Base-by-base conservation (phyloP, 768 basidiomycete genomes). In the Tulasnella sp. region DNA sequence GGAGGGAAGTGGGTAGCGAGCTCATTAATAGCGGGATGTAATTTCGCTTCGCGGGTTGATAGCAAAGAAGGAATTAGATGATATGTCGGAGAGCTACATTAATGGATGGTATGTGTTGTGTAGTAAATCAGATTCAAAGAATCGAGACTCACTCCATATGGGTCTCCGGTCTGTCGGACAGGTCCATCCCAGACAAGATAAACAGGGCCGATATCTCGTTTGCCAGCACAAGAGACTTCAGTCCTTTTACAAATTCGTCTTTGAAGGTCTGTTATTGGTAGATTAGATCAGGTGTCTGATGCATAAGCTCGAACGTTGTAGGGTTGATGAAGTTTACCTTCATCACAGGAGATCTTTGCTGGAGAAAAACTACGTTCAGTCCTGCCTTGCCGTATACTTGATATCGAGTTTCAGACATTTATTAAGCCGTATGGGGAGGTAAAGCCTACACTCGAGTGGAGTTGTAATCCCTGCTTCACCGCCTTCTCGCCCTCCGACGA, bases 331-430 rank as follows among this genome's bases (percentile, higher is more conserved):
- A 44, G 44, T 44, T 44, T 13, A 44, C 44, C 20, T 93, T 93
- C 77, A 95, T 83, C 3, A 89, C 89, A 20, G 93, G 94, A 26
- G 94, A 94, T 78, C 93, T 85, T 81, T 95, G 93, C 81, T 94
- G 94, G 23, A 95, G 83, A 70, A 93, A 85, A 48, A 89, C 85
- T n/a, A 94, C 78, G 69, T 87, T 83, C 73, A 84, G 80, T 5
- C 85, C 86, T 42, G 85, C 82, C 69, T 85, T 86, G 9, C 91
- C 91, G 81, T 90, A 94, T 10, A 95, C 93, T 94, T 46, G 32
- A 69, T 7, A 51, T 46, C 13, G 9, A 29, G 35, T 37, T 70
- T 78, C 0, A 35, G 23, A 13, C 35, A n/a, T 72, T 37, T 40
- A 57, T 75, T 79, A 77, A 78, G 71, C 71, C 29, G 44, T 48